Conservation (phyloP, 2,329 filamentous ascomycete genomes). For the Colletotrichum tanaceti region DNA sequence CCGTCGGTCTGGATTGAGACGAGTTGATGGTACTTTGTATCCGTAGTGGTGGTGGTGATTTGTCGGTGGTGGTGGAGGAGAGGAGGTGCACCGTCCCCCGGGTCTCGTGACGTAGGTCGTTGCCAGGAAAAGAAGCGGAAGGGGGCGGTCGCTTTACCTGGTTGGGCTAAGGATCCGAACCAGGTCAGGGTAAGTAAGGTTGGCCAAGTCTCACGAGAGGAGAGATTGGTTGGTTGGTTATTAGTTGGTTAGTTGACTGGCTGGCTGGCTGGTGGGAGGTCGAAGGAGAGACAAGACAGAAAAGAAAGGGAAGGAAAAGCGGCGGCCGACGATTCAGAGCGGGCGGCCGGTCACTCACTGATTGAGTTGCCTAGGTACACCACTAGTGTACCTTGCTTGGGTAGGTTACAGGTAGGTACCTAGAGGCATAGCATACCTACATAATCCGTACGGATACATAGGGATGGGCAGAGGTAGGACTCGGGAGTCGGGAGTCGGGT, state of each 20-base stretch:
- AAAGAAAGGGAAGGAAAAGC: not conserved
- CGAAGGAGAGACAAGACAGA: constrained; percentile 6
- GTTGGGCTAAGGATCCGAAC: constrained; percentile 7
- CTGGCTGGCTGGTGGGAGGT: not conserved
- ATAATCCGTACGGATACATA: no score
- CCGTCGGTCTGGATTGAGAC: constrained; percentile 4
- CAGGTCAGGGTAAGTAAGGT: constrained; percentile 13
- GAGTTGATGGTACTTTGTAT: no score
- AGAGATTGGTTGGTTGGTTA: no score
- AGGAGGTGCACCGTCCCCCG: constrained; percentile 13
- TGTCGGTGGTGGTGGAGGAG: not conserved
- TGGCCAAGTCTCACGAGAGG: constrained; percentile 6
- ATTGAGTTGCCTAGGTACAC: no score
- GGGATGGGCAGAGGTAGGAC: no score
- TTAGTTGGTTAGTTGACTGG: not conserved
- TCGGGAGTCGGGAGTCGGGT: no score
- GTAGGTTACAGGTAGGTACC: no score
- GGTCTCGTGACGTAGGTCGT: constrained; percentile 39
- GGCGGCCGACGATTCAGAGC: constrained; percentile 19
- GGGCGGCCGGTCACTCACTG: not conserved
- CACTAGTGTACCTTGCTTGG: no score
- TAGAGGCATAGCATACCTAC: no score
- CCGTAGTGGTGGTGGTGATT: not conserved
- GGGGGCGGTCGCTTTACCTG: constrained; percentile 20
- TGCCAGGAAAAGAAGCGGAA: constrained; percentile 29